Conservation (phyloP, 2,329 filamentous ascomycete genomes). For the Fusarium tuaranense region DNA sequence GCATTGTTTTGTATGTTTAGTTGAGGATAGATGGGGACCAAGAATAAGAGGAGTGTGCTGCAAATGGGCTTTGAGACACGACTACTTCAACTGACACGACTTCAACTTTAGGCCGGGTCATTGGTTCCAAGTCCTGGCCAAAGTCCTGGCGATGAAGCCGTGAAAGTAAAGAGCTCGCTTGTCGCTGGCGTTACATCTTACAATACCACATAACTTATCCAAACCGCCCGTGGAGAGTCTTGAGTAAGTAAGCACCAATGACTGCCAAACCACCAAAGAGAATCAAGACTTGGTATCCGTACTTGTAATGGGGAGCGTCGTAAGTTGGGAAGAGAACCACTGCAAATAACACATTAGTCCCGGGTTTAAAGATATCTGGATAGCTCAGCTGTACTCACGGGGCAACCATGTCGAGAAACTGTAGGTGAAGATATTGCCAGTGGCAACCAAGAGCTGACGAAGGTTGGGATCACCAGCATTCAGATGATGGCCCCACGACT, state of each 20-base stretch:
- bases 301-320: conserved; percentile 49
- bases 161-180: neutral
- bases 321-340: conserved; percentile 48
- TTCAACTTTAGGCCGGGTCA: neutral
- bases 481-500: neutral
- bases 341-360: neutral
- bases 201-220: neutral
- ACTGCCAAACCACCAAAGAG: conserved; percentile 47
- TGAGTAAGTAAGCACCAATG: conserved; percentile 20
- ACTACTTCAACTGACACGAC: neutral
- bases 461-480: neutral
- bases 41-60: neutral
- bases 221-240: neutral
- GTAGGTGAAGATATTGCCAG: neutral
- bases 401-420: neutral
- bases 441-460: neutral
- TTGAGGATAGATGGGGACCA: neutral
- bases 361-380: rapidly evolving
- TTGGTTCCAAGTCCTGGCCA: neutral
- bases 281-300: conserved; percentile 50
- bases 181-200: neutral
- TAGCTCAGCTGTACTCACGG: neutral
- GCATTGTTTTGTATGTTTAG: neutral
- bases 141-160: neutral
- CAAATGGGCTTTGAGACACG: neutral